Percentiles rank a stretch among this genome's conserved stretches.
phyloP scores from a whole-genome alignment of 208 protist genomes.

The Balamuthia mandrillaris region DNA sequence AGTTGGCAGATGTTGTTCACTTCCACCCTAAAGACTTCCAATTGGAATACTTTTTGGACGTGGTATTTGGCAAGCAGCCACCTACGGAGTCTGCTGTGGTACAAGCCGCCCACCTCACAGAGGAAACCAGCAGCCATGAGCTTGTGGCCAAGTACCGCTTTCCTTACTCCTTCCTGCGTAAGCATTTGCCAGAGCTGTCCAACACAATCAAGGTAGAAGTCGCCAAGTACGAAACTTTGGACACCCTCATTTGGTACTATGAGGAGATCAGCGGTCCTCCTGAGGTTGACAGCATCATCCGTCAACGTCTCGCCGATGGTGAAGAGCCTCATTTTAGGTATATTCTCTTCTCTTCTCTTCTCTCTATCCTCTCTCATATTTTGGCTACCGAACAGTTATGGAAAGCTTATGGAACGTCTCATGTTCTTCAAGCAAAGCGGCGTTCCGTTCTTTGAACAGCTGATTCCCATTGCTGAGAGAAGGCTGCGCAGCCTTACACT shows the following conservation, averaged over 20 bases:
- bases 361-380: neutral
- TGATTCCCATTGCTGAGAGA: slow-evolving; percentile 40
- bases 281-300: slow-evolving; percentile 6
- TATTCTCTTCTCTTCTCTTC: neutral
- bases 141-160: neutral
- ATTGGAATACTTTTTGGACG: neutral
- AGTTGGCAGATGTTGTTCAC: slow-evolving; percentile 11
- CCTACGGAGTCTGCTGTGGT: neutral
- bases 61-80: neutral
- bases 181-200: slow-evolving; percentile 1
- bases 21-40: neutral
- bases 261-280: neutral
- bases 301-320: slow-evolving; percentile 26
- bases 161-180: neutral
- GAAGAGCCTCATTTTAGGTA: slow-evolving; percentile 42
- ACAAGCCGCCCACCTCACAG: neutral
- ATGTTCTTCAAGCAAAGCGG: slow-evolving; percentile 24
- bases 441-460: slow-evolving; percentile 8
- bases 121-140: neutral
- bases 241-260: slow-evolving; percentile 32
- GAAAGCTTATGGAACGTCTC: slow-evolving; percentile 58
- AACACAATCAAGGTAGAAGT: neutral
- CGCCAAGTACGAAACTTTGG: neutral
- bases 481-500: slow-evolving; percentile 14
- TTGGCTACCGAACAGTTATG: neutral